These are phyloP conservation scores for Periconia macrospinosa DNA, from an alignment of 2,329 filamentous ascomycete species.

Conservation along the genomic window DNA sequence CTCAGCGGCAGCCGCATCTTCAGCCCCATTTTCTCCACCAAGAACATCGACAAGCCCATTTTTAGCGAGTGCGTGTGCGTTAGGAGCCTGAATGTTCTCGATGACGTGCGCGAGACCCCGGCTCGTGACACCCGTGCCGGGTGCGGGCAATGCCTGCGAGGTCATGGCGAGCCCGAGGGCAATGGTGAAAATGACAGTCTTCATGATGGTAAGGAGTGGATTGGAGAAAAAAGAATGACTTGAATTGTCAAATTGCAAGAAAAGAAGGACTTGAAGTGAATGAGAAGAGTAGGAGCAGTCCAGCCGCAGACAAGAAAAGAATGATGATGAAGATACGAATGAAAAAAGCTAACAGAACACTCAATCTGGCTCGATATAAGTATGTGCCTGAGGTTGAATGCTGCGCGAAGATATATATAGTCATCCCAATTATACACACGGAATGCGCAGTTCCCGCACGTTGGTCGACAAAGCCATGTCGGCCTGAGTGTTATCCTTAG, in stretches of 20 bases:
- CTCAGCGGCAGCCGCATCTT: background rate
- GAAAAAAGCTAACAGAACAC: background rate
- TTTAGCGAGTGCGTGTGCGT: background rate
- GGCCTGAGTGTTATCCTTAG: too few relatives aligned
- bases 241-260: background rate
- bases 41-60: background rate
- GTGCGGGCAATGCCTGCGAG: background rate
- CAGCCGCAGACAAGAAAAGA: conserved; percentile 12
- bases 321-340: background rate
- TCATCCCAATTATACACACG: background rate
- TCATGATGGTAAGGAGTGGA: conserved; percentile 5
- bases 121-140: background rate
- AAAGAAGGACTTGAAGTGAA: background rate
- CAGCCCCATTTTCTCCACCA: background rate
- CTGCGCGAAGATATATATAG: background rate
- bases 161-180: conserved; percentile 5
- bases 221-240: background rate
- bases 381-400: background rate
- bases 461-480: background rate
- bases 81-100: background rate
- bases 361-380: background rate
- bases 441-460: background rate
- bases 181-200: conserved; percentile 9
- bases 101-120: background rate
- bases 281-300: conserved; percentile 6